A percentile compares a stretch with the other conserved stretches of the same genome.
phyloP scores from a whole-genome alignment of 2,329 filamentous ascomycete species.

The Fusarium tanahbumbuense region DNA sequence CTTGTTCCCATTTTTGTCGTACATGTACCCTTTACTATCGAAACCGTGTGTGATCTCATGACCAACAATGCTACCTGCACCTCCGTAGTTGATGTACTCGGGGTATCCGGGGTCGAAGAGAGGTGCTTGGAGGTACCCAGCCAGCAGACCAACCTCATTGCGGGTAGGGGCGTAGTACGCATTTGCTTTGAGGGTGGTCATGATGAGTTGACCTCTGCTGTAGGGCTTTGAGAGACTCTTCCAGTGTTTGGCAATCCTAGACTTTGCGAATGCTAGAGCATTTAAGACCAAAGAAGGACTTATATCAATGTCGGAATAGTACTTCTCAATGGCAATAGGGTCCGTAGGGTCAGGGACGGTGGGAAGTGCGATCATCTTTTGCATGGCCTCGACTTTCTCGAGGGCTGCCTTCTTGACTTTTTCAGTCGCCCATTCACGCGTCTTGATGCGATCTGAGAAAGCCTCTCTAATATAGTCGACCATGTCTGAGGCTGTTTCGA shows the following conservation, averaged over 20 bases:
- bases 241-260: constrained; percentile 64
- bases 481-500: constrained; percentile 74
- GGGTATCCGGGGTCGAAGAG: constrained; percentile 73
- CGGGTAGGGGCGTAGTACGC: constrained; percentile 72
- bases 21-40: constrained; percentile 73
- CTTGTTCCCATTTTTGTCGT: constrained; percentile 72
- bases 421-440: constrained; percentile 73
- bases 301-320: constrained; percentile 66
- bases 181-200: constrained; percentile 72
- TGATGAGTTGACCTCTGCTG: constrained; percentile 69
- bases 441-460: constrained; percentile 69
- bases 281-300: constrained; percentile 68
- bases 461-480: constrained; percentile 76
- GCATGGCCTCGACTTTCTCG: constrained; percentile 74
- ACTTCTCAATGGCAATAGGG: constrained; percentile 64
- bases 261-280: constrained; percentile 61
- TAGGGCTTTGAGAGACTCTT: constrained; percentile 68
- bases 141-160: constrained; percentile 73
- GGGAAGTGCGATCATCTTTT: constrained; percentile 76
- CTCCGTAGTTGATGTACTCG: constrained; percentile 75
- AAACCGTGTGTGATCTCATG: constrained; percentile 79
- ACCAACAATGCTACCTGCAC: constrained; percentile 73
- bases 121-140: constrained; percentile 75
- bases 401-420: constrained; percentile 69
- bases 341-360: constrained; percentile 72